Conservation (phyloP, 2,329 filamentous ascomycete genomes). For the Botrytis elliptica region DNA sequence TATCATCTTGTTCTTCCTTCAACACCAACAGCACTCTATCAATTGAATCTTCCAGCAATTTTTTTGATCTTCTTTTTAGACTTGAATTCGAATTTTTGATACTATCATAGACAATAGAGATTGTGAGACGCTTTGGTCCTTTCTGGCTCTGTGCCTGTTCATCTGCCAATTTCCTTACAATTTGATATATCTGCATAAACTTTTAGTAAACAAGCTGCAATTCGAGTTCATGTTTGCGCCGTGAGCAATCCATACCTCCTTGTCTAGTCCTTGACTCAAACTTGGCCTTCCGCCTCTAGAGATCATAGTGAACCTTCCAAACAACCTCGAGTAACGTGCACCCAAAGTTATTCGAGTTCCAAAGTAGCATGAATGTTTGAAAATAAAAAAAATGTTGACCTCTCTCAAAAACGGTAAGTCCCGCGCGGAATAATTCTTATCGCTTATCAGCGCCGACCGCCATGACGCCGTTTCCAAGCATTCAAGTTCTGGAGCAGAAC, state of each 20-base stretch:
- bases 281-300: conserved; percentile 46
- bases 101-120: conserved; percentile 68
- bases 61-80: conserved; percentile 78
- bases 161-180: conserved; percentile 74
- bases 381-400: conserved; percentile 14
- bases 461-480: conserved; percentile 17
- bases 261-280: conserved; percentile 58
- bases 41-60: conserved; percentile 78
- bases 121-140: conserved; percentile 51
- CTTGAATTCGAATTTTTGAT: conserved; percentile 87
- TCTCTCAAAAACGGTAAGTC: conserved; percentile 10
- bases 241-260: conserved; percentile 48
- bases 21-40: conserved; percentile 76
- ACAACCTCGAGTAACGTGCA: too few species aligned
- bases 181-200: conserved; percentile 63
- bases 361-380: background rate
- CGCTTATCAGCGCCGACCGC: conserved; percentile 22
- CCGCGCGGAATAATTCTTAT: conserved; percentile 13
- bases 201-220: conserved; percentile 15
- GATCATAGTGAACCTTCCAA: conserved; percentile 29
- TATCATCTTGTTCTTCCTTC: conserved; percentile 50
- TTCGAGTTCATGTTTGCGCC: conserved; percentile 10
- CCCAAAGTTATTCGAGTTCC: background rate
- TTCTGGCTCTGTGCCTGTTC: conserved; percentile 55
- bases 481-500: background rate